Base-by-base conservation (phyloP, 2,329 filamentous ascomycete genomes). In the Ramularia collo-cygni region DNA sequence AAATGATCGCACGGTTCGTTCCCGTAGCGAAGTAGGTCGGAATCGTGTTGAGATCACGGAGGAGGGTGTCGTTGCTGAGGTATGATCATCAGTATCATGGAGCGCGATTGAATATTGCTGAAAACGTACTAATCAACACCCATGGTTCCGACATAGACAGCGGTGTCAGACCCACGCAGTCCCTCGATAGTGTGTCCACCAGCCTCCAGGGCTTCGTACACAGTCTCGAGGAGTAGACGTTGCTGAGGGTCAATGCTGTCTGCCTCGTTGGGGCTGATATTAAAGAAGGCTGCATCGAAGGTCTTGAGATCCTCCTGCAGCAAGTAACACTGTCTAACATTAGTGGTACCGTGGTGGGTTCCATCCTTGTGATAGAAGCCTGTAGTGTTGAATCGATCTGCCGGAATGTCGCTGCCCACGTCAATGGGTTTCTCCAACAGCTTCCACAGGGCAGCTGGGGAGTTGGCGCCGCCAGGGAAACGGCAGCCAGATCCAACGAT, bases 401-500 rank as follows among this genome's bases (percentile, higher is more conserved):
- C 6, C 8, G 56, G 56, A 12, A 57, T 21, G 17, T 50, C 38
- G 21, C n/a, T 39, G 8, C 19, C 28, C 15, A 48, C 34, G 39
- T 53, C 50, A 5, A 12, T 28, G n/a, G 34, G 34, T 19, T 37
- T 27, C 2, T 16, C 26, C 2, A 43, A 28, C 3, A 38, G 18
- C 5, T 38, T 16, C 40, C 40, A 43, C 12, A 43, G 28, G 14
- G 24, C 35, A 10, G 37, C 18, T 6, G 21, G 21, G 8, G 54
- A 56, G 21, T 48, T 53, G 26, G 57, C 57, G 26, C 52, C 51
- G 0, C 67, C 68, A 1, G 69, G 67, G 15, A 71, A 65, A 0
- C 68, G 56, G 17, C 69, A 68, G 1, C 58, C n/a, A 34, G 39
- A 65, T 10, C 66, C 66, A 4, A 70, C 53, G n/a, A 70, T 58